phyloP scores from a whole-genome alignment of 75 land plant genomes.

The Pseudotsuga menziesii region DNA sequence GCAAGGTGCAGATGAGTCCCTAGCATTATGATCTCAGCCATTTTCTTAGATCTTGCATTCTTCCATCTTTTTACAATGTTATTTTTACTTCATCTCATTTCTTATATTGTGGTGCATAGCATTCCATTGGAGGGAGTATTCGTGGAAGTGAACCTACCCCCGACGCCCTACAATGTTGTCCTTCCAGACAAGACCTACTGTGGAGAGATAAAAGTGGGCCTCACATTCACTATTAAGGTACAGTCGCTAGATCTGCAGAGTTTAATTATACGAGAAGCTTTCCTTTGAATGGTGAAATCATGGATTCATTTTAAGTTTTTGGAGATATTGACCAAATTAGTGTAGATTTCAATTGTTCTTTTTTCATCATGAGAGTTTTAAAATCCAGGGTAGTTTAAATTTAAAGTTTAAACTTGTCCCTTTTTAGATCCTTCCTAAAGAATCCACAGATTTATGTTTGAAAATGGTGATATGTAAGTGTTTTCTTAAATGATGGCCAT shows the following conservation, averaged over 20 bases:
- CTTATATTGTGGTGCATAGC: slow-evolving; percentile 16
- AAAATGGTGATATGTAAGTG: no score
- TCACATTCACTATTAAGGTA: slow-evolving; percentile 55
- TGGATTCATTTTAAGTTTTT: neutral
- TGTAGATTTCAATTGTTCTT: no score
- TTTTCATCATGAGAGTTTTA: no score
- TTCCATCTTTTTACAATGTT: neutral
- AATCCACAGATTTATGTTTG: no score
- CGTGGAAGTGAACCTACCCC: slow-evolving; percentile 26
- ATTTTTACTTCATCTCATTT: neutral
- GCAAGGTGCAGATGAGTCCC: slow-evolving; percentile 24
- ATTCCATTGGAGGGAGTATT: slow-evolving; percentile 41
- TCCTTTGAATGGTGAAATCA: no score
- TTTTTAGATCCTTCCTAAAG: no score
- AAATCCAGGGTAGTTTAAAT: no score
- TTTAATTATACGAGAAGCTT: neutral
- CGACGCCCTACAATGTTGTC: slow-evolving; percentile 49
- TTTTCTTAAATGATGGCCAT: no score
- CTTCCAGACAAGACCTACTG: slow-evolving; percentile 27
- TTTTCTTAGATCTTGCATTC: neutral
- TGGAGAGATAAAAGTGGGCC: slow-evolving; percentile 53
- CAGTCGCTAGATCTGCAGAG: neutral
- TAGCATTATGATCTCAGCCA: neutral
- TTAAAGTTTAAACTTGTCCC: no score
- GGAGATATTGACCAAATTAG: no score